Conservation (phyloP, 2,329 filamentous ascomycete species). For the Akanthomyces muscarius region DNA sequence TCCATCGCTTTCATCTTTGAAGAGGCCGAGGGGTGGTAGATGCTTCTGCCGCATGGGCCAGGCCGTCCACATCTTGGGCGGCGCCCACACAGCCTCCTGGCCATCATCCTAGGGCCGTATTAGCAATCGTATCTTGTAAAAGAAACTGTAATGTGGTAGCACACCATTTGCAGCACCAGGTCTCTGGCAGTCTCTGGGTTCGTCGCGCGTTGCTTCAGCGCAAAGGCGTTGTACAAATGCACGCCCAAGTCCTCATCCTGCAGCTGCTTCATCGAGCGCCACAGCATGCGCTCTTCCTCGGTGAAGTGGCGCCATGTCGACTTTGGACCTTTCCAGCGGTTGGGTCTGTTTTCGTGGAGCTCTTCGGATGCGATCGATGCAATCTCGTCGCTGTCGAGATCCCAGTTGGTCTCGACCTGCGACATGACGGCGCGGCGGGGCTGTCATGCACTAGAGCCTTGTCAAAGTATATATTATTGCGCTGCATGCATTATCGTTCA, state of each 20-base stretch:
- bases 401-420: slow-evolving; percentile 30
- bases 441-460: neutral
- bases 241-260: slow-evolving; percentile 64
- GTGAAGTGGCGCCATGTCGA: slow-evolving; percentile 65
- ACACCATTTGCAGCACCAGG: slow-evolving; percentile 29
- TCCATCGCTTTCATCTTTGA: slow-evolving; percentile 41
- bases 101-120: slow-evolving; percentile 26
- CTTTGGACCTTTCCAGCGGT: slow-evolving; percentile 65
- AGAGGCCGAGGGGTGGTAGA: slow-evolving; percentile 57
- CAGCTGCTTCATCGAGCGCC: slow-evolving; percentile 58
- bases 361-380: slow-evolving; percentile 45
- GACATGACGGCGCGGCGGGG: slow-evolving; percentile 16
- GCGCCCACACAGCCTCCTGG: slow-evolving; percentile 41
- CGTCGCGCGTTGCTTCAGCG: slow-evolving; percentile 49
- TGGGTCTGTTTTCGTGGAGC: slow-evolving; percentile 53
- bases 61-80: slow-evolving; percentile 68
- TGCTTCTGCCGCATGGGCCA: slow-evolving; percentile 69
- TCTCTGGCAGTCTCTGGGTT: slow-evolving; percentile 26
- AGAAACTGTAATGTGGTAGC: neutral
- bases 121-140: neutral
- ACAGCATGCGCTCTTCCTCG: slow-evolving; percentile 57
- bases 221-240: slow-evolving; percentile 77
- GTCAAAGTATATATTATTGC: neutral
- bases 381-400: slow-evolving; percentile 44
- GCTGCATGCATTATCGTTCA: neutral